phyloP scores from a whole-genome alignment of 1,284 basidiomycete species.

The Papiliotrema laurentii region DNA sequence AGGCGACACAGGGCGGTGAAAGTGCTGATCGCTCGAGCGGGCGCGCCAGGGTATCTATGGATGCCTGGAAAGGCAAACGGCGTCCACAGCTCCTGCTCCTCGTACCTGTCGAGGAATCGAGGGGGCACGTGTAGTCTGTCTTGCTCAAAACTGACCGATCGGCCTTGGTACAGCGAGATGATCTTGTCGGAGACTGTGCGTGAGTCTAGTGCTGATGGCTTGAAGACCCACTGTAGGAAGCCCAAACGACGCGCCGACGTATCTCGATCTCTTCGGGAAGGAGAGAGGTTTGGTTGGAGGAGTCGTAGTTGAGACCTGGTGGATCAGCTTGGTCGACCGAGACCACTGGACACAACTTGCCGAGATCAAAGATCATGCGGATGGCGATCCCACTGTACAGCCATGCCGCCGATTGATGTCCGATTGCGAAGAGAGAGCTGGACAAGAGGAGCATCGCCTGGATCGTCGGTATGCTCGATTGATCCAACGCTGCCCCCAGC shows the following conservation, averaged over 20 bases:
- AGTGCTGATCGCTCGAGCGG: constrained; percentile 31
- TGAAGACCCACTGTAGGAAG: constrained; percentile 22
- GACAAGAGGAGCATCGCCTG: constrained; percentile 35
- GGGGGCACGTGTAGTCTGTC: constrained; percentile 27
- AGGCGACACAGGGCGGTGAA: constrained; percentile 29
- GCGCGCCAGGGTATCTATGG: constrained; percentile 20
- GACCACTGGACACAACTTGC: constrained; percentile 7
- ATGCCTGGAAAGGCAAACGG: constrained; percentile 25
- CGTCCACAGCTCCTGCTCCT: constrained; percentile 37
- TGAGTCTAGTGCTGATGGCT: not conserved
- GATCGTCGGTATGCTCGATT: constrained; percentile 32
- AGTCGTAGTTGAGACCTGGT: constrained; percentile 26
- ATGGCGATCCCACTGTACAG: constrained; percentile 33
- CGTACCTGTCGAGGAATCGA: constrained; percentile 31
- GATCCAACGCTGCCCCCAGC: constrained; percentile 29
- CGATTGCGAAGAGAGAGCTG: constrained; percentile 32
- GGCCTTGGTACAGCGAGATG: constrained; percentile 37
- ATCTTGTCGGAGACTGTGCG: constrained; percentile 34
- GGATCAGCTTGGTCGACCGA: not conserved
- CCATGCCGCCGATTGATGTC: constrained; percentile 31
- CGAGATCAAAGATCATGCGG: constrained; percentile 35
- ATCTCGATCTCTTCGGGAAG: constrained; percentile 30
- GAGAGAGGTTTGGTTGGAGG: constrained; percentile 10
- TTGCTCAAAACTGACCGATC: constrained; percentile 24
- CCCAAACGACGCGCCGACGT: constrained; percentile 30